Evolutionary conservation across 495 filamentous ascomycete genomes (phyloP), one percentile per base, ranked within the genome.

Genomic region (Aspergillus sparsus): DNA sequence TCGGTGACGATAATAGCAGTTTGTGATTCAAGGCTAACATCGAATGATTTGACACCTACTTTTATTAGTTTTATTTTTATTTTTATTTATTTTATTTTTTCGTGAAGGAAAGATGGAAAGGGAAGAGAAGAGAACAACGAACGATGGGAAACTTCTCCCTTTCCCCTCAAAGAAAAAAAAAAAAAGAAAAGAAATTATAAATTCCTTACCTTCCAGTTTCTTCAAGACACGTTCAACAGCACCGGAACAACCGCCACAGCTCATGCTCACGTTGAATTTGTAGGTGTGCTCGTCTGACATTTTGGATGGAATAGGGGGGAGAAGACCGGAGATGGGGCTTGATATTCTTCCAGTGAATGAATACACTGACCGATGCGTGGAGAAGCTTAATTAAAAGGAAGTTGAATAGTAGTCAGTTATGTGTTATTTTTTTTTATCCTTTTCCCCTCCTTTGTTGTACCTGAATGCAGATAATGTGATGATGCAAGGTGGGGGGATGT

Each of bases 171-270:
- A 27, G 3, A 27, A 27, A 27, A 6, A 53, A 15, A 51, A 27
- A 53, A 6, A 15, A 32, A 11, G 11, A 10, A 35, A 35, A 54
- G 58, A 36, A 45, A 74, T 47, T 47, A 21, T 18, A 18, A 15
- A 46, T 46, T 47, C 15, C 79, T 39, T 68, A 97, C 94, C 94
- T 10, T 97, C 89, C 0, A 96, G 83, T 76, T 87, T 96, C 74
- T 89, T 93, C n/a, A 98, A 82, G n/a, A 97, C 91, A n/a, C 91
- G 81, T 67, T 94, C 89, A 7, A 98, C 75, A 53, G 86, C 86
- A 54, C 86, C 86, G 35, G 85, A 88, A 79, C 86, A 89, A 58
- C 86, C 86, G 65, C 81, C 78, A 69, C 86, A 89, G 77, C 77
- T 83, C 86, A 89, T 89, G 61, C 77, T 71, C 67, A 89, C 79